Evolutionary conservation across 2,329 filamentous ascomycete species (phyloP).

Genomic region (Claviceps quebecensis): DNA sequence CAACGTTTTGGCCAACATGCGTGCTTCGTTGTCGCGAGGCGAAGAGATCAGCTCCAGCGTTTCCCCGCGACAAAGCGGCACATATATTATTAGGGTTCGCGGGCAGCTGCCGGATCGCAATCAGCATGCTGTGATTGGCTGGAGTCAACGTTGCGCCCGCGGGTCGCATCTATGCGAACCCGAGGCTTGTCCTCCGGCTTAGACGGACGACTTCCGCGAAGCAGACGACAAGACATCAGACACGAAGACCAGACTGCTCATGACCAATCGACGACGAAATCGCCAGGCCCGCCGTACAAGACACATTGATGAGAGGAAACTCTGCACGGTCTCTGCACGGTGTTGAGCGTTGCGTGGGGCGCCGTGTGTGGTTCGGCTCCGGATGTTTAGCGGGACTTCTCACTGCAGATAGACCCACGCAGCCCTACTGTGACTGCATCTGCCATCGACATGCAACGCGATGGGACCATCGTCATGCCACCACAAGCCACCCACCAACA

Average conservation of each 20-base stretch:
- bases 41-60: background rate
- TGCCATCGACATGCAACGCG: background rate
- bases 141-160: background rate
- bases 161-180: background rate
- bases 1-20: background rate
- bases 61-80: background rate
- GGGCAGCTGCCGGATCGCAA: background rate
- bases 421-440: too few relatives aligned
- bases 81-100: background rate
- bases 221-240: background rate
- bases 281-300: too few relatives aligned
- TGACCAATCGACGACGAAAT: too few relatives aligned
- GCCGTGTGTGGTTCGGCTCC: too few relatives aligned
- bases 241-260: too few relatives aligned
- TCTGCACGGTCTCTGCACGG: too few relatives aligned
- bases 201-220: background rate
- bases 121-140: slow-evolving; percentile 3
- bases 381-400: too few relatives aligned
- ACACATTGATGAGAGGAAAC: too few relatives aligned
- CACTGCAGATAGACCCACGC: too few relatives aligned
- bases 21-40: background rate
- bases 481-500: background rate
- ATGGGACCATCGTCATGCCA: background rate
- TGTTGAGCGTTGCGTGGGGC: too few relatives aligned
- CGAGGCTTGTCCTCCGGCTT: background rate